A percentile compares a stretch with the other conserved stretches of the same genome.
Conservation (phyloP, 2,329 filamentous ascomycete genomes). For the Trichoderma atroviride region DNA sequence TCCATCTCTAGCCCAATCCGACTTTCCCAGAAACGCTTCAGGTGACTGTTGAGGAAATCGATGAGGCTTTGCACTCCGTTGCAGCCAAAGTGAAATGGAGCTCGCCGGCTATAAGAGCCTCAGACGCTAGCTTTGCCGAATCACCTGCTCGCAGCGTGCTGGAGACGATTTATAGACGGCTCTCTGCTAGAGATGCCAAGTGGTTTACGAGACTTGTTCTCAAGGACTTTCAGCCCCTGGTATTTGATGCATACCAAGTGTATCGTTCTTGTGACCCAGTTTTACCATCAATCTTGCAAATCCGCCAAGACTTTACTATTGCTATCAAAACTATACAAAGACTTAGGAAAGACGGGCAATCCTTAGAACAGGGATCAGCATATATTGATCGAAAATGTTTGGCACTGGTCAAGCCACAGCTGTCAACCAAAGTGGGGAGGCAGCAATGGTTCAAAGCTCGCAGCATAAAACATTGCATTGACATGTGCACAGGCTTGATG, state of each 20-base stretch:
- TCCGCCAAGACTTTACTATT: slow-evolving; percentile 68
- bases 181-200: slow-evolving; percentile 73
- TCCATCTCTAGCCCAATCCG: slow-evolving; percentile 48
- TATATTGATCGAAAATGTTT: slow-evolving; percentile 32
- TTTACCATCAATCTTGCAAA: slow-evolving; percentile 68
- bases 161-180: slow-evolving; percentile 58
- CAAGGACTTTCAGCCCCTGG: slow-evolving; percentile 71
- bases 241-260: slow-evolving; percentile 59
- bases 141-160: slow-evolving; percentile 50
- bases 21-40: slow-evolving; percentile 35
- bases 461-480: slow-evolving; percentile 73
- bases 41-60: slow-evolving; percentile 73
- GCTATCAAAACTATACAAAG: slow-evolving; percentile 59
- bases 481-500: slow-evolving; percentile 64
- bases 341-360: slow-evolving; percentile 30
- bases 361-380: slow-evolving; percentile 27
- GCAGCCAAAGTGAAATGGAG: slow-evolving; percentile 74
- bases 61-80: slow-evolving; percentile 64
- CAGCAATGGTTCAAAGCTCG: slow-evolving; percentile 67
- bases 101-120: slow-evolving; percentile 59
- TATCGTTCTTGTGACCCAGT: slow-evolving; percentile 67
- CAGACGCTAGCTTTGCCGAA: slow-evolving; percentile 32
- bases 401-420: slow-evolving; percentile 50
- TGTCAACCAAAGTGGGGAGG: slow-evolving; percentile 67
- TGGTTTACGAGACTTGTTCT: slow-evolving; percentile 83